Evolutionary conservation across 2,329 filamentous ascomycete species (phyloP).

Genomic region (Trichoderma atroviride): DNA sequence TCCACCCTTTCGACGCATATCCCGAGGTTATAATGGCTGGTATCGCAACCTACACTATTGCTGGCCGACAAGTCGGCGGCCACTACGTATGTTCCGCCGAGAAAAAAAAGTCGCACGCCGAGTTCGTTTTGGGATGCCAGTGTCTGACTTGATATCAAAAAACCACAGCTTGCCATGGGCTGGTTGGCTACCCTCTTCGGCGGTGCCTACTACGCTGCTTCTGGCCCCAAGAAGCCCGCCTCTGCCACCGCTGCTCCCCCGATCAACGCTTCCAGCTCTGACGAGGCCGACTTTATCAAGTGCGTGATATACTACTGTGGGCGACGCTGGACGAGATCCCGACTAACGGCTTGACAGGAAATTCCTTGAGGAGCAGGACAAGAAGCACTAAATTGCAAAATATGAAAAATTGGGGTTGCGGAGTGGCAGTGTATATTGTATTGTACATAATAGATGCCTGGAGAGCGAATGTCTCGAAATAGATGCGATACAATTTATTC

Average conservation of each 20-base stretch:
- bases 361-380: conserved; percentile 47
- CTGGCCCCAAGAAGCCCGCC: conserved; percentile 49
- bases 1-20: conserved; percentile 27
- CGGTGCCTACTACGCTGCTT: conserved; percentile 49
- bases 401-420: conserved; percentile 28
- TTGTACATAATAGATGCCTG: conserved; percentile 38
- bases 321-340: conserved; percentile 10
- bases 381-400: conserved; percentile 43
- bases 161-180: conserved; percentile 58
- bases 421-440: conserved; percentile 36
- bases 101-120: conserved; percentile 25
- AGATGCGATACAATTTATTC: conserved; percentile 22
- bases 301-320: conserved; percentile 44
- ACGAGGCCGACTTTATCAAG: conserved; percentile 69
- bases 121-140: background rate
- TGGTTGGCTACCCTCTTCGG: conserved; percentile 56
- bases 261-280: conserved; percentile 63
- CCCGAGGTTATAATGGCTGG: conserved; percentile 42
- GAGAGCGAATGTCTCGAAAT: conserved; percentile 20
- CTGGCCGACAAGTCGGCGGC: conserved; percentile 62
- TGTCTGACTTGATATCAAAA: conserved; percentile 30
- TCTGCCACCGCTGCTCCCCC: conserved; percentile 54
- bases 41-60: conserved; percentile 53
- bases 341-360: conserved; percentile 41
- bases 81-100: conserved; percentile 56